These are phyloP conservation scores for Phytophthora foliorum DNA, from an alignment of 352 stramenopile genomes.

Conservation along the genomic window DNA sequence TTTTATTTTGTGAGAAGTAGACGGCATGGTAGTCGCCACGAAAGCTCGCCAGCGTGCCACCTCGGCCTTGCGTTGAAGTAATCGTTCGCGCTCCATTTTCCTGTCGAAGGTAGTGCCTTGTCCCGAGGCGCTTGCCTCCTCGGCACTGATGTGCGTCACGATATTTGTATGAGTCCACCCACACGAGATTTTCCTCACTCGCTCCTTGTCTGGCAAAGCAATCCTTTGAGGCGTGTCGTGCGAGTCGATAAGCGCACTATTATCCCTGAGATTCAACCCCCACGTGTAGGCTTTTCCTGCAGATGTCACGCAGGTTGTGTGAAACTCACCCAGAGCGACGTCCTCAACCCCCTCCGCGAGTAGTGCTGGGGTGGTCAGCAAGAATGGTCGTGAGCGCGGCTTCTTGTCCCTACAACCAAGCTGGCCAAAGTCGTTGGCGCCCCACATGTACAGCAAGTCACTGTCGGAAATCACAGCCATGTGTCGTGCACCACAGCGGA, in stretches of 20 bases:
- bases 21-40: slow-evolving; percentile 2
- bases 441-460: slow-evolving; percentile 82
- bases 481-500: slow-evolving; percentile 77
- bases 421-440: slow-evolving; percentile 85
- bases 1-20: slow-evolving; percentile 8
- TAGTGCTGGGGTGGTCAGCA: slow-evolving; percentile 52
- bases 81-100: slow-evolving; percentile 39
- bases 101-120: slow-evolving; percentile 39
- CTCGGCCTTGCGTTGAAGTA: slow-evolving; percentile 39
- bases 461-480: slow-evolving; percentile 73
- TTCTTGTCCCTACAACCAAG: slow-evolving; percentile 70
- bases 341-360: slow-evolving; percentile 62
- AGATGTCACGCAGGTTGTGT: slow-evolving; percentile 68
- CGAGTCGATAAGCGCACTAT: slow-evolving; percentile 52
- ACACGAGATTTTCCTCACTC: slow-evolving; percentile 58
- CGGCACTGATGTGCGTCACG: slow-evolving; percentile 45
- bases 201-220: slow-evolving; percentile 44
- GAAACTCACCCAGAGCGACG: slow-evolving; percentile 76
- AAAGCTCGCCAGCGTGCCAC: slow-evolving; percentile 35
- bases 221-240: slow-evolving; percentile 44
- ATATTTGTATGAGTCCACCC: slow-evolving; percentile 78
- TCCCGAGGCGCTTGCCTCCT: slow-evolving; percentile 27
- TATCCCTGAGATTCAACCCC: slow-evolving; percentile 67
- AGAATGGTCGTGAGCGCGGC: slow-evolving; percentile 48
- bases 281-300: slow-evolving; percentile 61